A percentile compares a stretch with the other conserved stretches of the same genome.
Evolutionary conservation across 2,329 filamentous ascomycete genomes (phyloP).

Genomic region (Blastomyces percursus): DNA sequence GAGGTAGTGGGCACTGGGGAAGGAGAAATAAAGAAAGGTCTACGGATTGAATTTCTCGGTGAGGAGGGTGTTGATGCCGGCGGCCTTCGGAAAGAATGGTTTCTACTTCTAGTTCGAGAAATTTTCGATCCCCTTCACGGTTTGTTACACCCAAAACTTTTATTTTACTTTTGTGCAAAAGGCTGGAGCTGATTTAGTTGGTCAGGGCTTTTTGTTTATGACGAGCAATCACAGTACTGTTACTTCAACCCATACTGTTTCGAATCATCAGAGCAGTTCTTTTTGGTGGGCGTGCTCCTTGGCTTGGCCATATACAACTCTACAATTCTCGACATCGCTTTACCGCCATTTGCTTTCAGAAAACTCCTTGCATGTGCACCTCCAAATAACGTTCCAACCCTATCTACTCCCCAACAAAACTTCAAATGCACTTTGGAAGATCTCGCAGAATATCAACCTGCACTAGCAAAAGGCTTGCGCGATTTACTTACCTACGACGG

Average conservation of each 20-base stretch:
- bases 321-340: constrained; percentile 76
- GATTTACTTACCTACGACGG: constrained; percentile 74
- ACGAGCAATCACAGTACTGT: constrained; percentile 80
- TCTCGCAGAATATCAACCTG: constrained; percentile 68
- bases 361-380: constrained; percentile 73
- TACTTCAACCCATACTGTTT: constrained; percentile 90
- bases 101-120: constrained; percentile 73
- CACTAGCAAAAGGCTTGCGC: constrained; percentile 61
- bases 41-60: constrained; percentile 73
- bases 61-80: constrained; percentile 90
- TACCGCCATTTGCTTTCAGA: constrained; percentile 81
- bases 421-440: constrained; percentile 72
- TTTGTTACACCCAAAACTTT: constrained; percentile 34
- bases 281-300: constrained; percentile 75
- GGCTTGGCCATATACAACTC: constrained; percentile 92
- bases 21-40: constrained; percentile 81
- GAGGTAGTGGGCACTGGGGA: constrained; percentile 69
- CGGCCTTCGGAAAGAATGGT: constrained; percentile 89
- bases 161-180: not conserved
- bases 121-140: constrained; percentile 85
- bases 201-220: constrained; percentile 78
- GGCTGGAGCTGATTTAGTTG: not conserved
- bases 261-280: constrained; percentile 85
- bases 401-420: constrained; percentile 43
- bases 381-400: constrained; percentile 43